Conservation (phyloP, 805 yeast genomes). For the Grigorovia jiainica region DNA sequence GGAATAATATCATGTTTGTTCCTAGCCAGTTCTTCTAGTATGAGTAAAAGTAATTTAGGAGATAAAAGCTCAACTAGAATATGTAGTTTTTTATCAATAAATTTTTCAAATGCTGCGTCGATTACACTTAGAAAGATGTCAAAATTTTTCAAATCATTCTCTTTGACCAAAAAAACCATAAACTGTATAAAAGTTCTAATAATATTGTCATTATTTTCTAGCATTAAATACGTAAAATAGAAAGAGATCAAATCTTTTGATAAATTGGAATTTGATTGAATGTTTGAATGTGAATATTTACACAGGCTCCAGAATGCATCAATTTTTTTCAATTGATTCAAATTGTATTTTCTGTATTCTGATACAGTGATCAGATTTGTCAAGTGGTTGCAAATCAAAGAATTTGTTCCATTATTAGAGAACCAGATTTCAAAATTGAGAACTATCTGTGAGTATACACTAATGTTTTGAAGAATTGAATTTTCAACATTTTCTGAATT, state of each 20-base stretch:
- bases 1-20: slow-evolving; percentile 10
- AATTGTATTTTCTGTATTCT: slow-evolving; percentile 39
- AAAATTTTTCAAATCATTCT: slow-evolving; percentile 18
- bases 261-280: slow-evolving; percentile 12
- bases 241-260: slow-evolving; percentile 12
- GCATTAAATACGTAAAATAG: slow-evolving; percentile 29
- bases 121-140: slow-evolving; percentile 27
- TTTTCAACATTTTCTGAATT: slow-evolving; percentile 40
- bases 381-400: not conserved
- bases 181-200: slow-evolving; percentile 44
- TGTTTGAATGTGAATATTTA: slow-evolving; percentile 28
- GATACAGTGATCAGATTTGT: not conserved
- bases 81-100: slow-evolving; percentile 33
- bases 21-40: slow-evolving; percentile 30
- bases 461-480: slow-evolving; percentile 46
- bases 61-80: slow-evolving; percentile 43
- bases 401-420: not conserved
- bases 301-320: slow-evolving; percentile 32
- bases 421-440: slow-evolving; percentile 58
- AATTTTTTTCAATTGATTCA: slow-evolving; percentile 43
- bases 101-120: slow-evolving; percentile 25
- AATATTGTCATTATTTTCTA: slow-evolving; percentile 45
- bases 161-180: slow-evolving; percentile 39
- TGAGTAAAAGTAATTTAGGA: slow-evolving; percentile 55
- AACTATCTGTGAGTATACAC: slow-evolving; percentile 49